Evolutionary conservation across 495 filamentous ascomycete genomes (phyloP).

Genomic region (Astrocystis sublimbata): DNA sequence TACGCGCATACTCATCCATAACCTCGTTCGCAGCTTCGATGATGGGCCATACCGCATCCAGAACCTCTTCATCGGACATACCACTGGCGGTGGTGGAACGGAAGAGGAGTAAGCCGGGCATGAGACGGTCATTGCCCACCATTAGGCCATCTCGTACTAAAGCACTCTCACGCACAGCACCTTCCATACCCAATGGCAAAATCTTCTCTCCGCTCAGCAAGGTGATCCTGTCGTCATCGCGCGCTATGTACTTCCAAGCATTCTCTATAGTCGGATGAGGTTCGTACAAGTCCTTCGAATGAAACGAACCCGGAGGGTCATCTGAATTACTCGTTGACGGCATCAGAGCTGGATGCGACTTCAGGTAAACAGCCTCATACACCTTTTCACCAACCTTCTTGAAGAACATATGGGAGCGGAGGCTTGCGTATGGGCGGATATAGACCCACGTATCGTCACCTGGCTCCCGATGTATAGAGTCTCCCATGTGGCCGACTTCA

Average conservation of each 20-base stretch:
- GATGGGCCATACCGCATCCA: conserved; percentile 50
- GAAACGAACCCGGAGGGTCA: conserved; percentile 58
- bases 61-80: conserved; percentile 43
- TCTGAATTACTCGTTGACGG: conserved; percentile 53
- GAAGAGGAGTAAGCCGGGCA: conserved; percentile 52
- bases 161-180: conserved; percentile 46
- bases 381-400: conserved; percentile 46
- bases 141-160: conserved; percentile 26
- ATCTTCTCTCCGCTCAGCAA: conserved; percentile 71
- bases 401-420: conserved; percentile 51
- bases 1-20: conserved; percentile 55
- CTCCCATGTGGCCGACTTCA: conserved; percentile 54
- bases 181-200: conserved; percentile 63
- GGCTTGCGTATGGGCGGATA: conserved; percentile 49
- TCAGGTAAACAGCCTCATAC: conserved; percentile 56
- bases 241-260: conserved; percentile 64
- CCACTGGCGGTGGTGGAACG: conserved; percentile 34
- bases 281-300: conserved; percentile 59
- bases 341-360: conserved; percentile 63
- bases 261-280: conserved; percentile 59
- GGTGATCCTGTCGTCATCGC: conserved; percentile 64
- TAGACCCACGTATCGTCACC: conserved; percentile 57
- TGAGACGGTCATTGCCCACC: conserved; percentile 40
- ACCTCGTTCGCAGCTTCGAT: conserved; percentile 50
- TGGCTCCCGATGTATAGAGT: conserved; percentile 45